These are phyloP conservation scores for Colletotrichum kahawae DNA, from an alignment of 2,329 filamentous ascomycete species.

Conservation along the genomic window DNA sequence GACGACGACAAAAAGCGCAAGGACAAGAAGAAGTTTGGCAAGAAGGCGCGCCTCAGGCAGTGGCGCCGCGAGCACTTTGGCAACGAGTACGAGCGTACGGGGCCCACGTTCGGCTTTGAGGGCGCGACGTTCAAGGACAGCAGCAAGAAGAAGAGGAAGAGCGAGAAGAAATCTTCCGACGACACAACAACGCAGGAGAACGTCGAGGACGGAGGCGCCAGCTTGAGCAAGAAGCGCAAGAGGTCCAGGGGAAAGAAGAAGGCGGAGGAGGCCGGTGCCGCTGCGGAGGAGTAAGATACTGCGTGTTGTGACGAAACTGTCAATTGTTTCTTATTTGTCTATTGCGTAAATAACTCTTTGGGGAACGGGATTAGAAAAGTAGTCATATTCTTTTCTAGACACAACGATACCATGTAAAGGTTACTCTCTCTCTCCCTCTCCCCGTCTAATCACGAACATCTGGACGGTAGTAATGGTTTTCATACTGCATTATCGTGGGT, in stretches of 20 bases:
- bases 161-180: conserved; percentile 23
- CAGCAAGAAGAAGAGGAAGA: conserved; percentile 25
- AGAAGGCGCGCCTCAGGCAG: conserved; percentile 88
- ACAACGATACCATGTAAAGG: conserved; percentile 13
- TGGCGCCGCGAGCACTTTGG: conserved; percentile 77
- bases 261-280: conserved; percentile 31
- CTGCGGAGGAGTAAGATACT: not conserved
- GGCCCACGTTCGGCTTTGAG: conserved; percentile 64
- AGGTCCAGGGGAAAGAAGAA: conserved; percentile 52
- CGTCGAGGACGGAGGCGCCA: conserved; percentile 32
- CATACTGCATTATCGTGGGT: not conserved
- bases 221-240: conserved; percentile 54
- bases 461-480: not conserved
- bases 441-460: not conserved
- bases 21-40: conserved; percentile 87
- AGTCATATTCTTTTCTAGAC: conserved; percentile 6
- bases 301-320: not conserved
- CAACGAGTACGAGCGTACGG: conserved; percentile 58
- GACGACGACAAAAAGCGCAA: conserved; percentile 87
- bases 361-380: conserved; percentile 2
- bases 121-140: conserved; percentile 24
- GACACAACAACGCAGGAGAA: conserved; percentile 24
- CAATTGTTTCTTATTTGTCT: not conserved
- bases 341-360: not conserved
- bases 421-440: not conserved